A percentile compares a stretch with the other conserved stretches of the same genome.
These are phyloP conservation scores for Epichloe uncinata DNA, from an alignment of 2,329 filamentous ascomycete genomes.

Conservation along the genomic window DNA sequence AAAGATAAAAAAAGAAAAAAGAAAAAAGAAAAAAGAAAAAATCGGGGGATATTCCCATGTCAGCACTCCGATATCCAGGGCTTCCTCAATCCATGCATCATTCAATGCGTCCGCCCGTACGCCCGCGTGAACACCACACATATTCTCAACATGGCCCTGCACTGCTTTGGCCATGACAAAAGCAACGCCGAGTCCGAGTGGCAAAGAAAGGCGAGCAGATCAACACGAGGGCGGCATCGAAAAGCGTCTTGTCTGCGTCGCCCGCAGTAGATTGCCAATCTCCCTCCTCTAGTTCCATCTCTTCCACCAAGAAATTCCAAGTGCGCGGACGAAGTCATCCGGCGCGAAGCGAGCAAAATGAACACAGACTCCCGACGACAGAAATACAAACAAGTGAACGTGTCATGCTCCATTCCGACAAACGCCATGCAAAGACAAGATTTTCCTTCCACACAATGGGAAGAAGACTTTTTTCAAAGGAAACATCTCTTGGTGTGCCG, in stretches of 20 bases:
- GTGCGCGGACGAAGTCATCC: not conserved
- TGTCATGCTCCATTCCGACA: slow-evolving; percentile 12
- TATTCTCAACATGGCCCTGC: slow-evolving; percentile 7
- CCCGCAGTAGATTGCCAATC: not conserved
- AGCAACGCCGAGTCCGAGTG: not conserved
- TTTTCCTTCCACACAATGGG: slow-evolving; percentile 5
- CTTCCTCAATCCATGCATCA: not conserved
- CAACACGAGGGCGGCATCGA: not conserved
- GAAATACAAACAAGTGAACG: slow-evolving; percentile 12
- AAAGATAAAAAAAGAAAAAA: not conserved
- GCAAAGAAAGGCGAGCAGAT: not conserved
- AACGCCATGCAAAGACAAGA: slow-evolving; percentile 23
- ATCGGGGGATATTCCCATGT: slow-evolving; percentile 3
- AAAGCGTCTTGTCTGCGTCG: not conserved
- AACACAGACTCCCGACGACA: slow-evolving; percentile 5
- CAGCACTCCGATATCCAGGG: slow-evolving; percentile 9
- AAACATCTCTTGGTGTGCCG: slow-evolving; percentile 7
- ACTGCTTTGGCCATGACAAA: not conserved
- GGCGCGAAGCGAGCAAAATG: slow-evolving; percentile 9
- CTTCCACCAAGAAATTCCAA: slow-evolving; percentile 10
- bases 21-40: no score
- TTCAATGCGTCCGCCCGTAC: not conserved
- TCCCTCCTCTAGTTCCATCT: not conserved
- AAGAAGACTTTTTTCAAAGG: slow-evolving; percentile 10
- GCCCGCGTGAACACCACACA: slow-evolving; percentile 13